phyloP scores from a whole-genome alignment of 305 asterid genomes.

The Fraxinus baroniana region DNA sequence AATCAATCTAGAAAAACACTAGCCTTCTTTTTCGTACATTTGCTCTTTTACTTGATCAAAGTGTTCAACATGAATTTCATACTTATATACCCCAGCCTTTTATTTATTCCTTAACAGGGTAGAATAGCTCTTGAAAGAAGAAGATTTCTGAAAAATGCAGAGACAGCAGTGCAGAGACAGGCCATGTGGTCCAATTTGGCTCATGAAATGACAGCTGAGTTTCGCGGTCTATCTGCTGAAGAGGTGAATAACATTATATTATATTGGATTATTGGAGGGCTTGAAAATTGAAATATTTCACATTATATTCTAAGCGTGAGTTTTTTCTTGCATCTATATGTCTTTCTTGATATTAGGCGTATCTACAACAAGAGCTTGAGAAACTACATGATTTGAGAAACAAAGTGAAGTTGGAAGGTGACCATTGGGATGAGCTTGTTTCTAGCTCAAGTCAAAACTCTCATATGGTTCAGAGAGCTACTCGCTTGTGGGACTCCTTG shows the following conservation, averaged over 20 bases:
- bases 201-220: conserved; percentile 99
- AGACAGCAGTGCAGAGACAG: conserved; percentile 94
- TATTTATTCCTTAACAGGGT: conserved; percentile 53
- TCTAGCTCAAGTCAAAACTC: conserved; percentile 99
- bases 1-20: not conserved
- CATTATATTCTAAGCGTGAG: conserved; percentile 12
- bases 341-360: conserved; percentile 59
- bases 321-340: conserved; percentile 18
- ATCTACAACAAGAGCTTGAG: conserved; percentile 98
- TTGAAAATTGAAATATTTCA: not conserved
- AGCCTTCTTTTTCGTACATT: not conserved
- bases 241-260: conserved; percentile 54
- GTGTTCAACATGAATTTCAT: conserved; percentile 2
- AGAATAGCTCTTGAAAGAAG: conserved; percentile 98
- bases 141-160: conserved; percentile 88
- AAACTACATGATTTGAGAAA: conserved; percentile 91
- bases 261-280: conserved; percentile 19
- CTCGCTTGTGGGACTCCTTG: conserved; percentile 97
- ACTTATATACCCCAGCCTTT: not conserved
- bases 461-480: conserved; percentile 97
- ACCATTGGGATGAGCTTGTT: conserved; percentile 97
- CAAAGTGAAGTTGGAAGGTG: conserved; percentile 97
- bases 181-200: conserved; percentile 97
- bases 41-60: conserved; percentile 9
- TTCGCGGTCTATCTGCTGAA: conserved; percentile 97